Percentiles rank a stretch among this genome's conserved stretches.
phyloP scores from a whole-genome alignment of 345 rosid genomes.

The Linum tenue region DNA sequence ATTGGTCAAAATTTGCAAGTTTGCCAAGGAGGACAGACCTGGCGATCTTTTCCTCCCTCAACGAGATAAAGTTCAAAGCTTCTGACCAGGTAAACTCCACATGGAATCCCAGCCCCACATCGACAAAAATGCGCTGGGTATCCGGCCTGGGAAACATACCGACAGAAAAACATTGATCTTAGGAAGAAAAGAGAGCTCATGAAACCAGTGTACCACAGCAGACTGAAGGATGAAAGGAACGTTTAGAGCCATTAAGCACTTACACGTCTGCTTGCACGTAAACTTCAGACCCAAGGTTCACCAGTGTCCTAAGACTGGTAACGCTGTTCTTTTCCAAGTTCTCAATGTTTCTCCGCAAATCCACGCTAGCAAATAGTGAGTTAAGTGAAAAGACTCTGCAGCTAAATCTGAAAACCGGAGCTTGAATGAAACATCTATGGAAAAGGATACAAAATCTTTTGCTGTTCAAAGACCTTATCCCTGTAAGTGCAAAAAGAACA shows the following conservation, averaged over 20 bases:
- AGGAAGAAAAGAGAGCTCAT: too few species aligned
- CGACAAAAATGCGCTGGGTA: conserved; percentile 56
- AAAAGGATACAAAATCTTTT: conserved; percentile 80
- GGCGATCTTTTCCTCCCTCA: conserved; percentile 54
- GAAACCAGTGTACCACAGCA: too few species aligned
- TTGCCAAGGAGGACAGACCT: conserved; percentile 24
- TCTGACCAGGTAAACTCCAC: conserved; percentile 81
- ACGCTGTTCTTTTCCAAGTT: conserved; percentile 66
- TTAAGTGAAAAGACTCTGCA: conserved; percentile 21
- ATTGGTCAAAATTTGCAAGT: background rate
- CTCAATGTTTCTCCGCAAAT: conserved; percentile 62
- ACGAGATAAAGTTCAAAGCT: conserved; percentile 50
- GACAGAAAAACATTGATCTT: too few species aligned
- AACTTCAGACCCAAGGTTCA: conserved; percentile 93
- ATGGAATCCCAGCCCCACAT: conserved; percentile 70
- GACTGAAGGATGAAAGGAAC: background rate
- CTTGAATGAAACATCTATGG: background rate
- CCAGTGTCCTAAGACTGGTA: conserved; percentile 78
- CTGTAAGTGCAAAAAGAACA: conserved; percentile 28
- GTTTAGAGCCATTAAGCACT: conserved; percentile 9
- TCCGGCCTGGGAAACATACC: conserved; percentile 43
- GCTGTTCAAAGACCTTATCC: conserved; percentile 82
- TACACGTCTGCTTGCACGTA: conserved; percentile 95
- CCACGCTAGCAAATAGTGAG: conserved; percentile 45
- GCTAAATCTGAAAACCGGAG: background rate